Evolutionary conservation across 148 eudicot genomes (phyloP), one percentile per base, ranked within the genome.

Genomic region (Heliamphora exappendiculata): DNA sequence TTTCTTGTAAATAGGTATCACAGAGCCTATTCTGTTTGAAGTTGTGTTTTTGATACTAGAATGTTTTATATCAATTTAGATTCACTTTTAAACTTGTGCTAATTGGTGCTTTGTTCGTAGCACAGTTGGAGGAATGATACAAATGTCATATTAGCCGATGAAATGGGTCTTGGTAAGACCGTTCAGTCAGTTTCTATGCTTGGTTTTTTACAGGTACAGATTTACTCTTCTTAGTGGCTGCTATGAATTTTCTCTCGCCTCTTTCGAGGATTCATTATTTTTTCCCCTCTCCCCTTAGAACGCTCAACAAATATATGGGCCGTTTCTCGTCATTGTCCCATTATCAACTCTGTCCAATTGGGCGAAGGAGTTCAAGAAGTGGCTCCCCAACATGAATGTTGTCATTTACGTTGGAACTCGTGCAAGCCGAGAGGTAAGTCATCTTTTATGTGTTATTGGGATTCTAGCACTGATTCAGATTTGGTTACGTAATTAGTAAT

Each of bases 141-240:
- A 69, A 96, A 96, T 89, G 99, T 96, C 80, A 96, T 96, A 78
- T 87, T 96, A 80, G 99, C 99, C 49, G 99, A 96, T 90, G 99
- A 96, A 83, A 96, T 96, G 99, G 99, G 99, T 75, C 99, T 96
- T 73, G 99, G 99, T 39, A 96, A 96, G 90, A 96, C 99, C 37
- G 93, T 96, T 78, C 99, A 96, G 86, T 93, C 99, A 6, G 98
- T 96, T 84, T 96, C 99, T 62, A 96, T 96, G 99, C 91, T 96
- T 78, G 99, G 99, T 63, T 96, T 96, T 75, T 80, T 96, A 63
- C 99, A 89, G 98, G 99, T 90, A 83, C 80, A 87, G 91, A 59
- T 31, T 59, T 42, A 31, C 20, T 82, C 7, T 11, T 73, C 44
- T 58, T 31, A 2, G 11, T 54, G 41, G 44, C 67, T 41, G 62